Evolutionary conservation across 2,329 filamentous ascomycete species (phyloP).

Genomic region (Tolypocladium pustulatum): DNA sequence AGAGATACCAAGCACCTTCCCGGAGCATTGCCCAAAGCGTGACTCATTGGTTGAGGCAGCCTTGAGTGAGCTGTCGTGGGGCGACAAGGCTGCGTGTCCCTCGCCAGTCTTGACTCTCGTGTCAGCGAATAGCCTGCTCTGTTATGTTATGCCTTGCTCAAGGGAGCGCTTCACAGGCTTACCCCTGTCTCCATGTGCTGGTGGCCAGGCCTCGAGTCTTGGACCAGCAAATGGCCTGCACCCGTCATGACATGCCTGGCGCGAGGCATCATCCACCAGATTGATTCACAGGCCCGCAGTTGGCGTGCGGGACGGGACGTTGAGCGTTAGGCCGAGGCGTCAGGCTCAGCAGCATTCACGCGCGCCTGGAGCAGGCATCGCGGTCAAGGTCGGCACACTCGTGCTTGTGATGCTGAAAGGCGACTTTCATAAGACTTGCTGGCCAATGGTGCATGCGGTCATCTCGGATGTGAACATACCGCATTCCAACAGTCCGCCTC

Average conservation of each 20-base stretch:
- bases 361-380: neutral
- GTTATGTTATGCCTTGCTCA: neutral
- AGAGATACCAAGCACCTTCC: neutral
- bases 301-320: neutral
- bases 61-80: neutral
- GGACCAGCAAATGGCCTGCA: neutral
- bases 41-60: conserved; percentile 1
- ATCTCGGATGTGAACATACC: neutral
- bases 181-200: neutral
- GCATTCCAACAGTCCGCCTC: neutral
- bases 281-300: neutral
- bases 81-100: conserved; percentile 1
- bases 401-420: neutral
- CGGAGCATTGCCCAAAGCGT: neutral
- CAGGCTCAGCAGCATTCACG: neutral
- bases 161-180: neutral
- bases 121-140: neutral
- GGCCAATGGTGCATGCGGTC: neutral
- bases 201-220: neutral
- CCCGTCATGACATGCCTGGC: neutral
- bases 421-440: neutral
- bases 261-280: neutral
- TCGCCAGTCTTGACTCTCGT: neutral
- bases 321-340: neutral
- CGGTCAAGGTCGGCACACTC: neutral